Evolutionary conservation across 129 eudicot species (phyloP), one percentile per base, ranked within the genome.

Genomic region (Chrysanthemum makinoi): DNA sequence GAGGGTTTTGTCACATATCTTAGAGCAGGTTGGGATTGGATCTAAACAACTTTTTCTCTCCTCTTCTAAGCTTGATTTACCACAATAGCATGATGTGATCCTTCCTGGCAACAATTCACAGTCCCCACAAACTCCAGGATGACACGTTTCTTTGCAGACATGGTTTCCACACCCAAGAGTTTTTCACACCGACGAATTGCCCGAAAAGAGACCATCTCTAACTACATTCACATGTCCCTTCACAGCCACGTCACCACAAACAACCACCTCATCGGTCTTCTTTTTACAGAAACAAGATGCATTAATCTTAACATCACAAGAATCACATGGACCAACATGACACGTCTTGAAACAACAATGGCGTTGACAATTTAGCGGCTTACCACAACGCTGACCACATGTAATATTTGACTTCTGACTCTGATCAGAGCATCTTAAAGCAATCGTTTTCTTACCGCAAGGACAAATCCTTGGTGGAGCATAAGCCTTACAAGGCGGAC

Each of bases 401-500:
- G 98, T 88, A 28, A 89, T 82, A 67, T 84, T 89, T 24, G 95
- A 83, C 74, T 77, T 39, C 46, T 39, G 46, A 39, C 46, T 89
- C 69, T 83, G 85, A 72, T 92, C 96, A 9, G 98, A 86, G 80
- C 98, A 92, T 80, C 95, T 89, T 26, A 87, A 81, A n/a, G 91
- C 81, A 39, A 92, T 83, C 18, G 82, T 83, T 63, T 92, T 79
- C 85, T 89, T 89, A 56, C 95, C 96, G 72, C 96, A 92, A 0
- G 96, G 96, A 74, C 98, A 92, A 60, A 68, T 69, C 10, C 86
- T 72, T 4, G 96, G 96, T 3, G 98, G 91, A 58, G 98, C 98
- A 81, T 89, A 92, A 59, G 98, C 95, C 84, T 89, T 89, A 59
- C 96, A 92, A 65, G 98, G 96, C 0, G 98, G 95, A 53, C 98